Conservation (phyloP, 2,329 filamentous ascomycete species). For the Fusarium chlamydosporum region DNA sequence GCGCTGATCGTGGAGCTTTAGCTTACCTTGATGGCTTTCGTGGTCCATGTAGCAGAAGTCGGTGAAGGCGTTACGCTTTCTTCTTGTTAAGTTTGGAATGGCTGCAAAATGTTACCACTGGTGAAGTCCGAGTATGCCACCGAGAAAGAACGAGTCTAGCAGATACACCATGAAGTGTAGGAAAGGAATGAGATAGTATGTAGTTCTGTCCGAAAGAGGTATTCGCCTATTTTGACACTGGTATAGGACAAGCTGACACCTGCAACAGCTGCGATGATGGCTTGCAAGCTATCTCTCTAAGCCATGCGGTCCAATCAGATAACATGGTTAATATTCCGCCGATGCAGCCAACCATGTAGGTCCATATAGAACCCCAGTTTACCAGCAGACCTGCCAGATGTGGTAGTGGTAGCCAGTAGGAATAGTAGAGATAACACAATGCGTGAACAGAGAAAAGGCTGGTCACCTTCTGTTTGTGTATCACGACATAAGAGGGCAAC, state of each 20-base stretch:
- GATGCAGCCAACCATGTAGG: slow-evolving; percentile 47
- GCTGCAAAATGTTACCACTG: background rate
- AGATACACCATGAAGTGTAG: slow-evolving; percentile 55
- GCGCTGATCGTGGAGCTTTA: background rate
- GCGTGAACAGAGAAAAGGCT: background rate
- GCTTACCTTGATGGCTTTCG: background rate
- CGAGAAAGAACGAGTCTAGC: slow-evolving; percentile 57
- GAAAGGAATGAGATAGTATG: slow-evolving; percentile 56
- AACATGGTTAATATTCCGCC: slow-evolving; percentile 52
- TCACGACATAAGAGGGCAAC: background rate
- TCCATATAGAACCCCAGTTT: slow-evolving; percentile 12
- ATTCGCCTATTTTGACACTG: slow-evolving; percentile 51
- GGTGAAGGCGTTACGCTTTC: slow-evolving; percentile 26
- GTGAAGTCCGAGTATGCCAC: slow-evolving; percentile 32
- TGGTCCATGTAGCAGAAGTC: background rate
- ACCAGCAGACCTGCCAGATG: background rate
- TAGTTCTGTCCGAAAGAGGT: slow-evolving; percentile 50
- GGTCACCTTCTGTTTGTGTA: background rate
- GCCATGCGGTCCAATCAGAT: slow-evolving; percentile 49
- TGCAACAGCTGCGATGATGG: slow-evolving; percentile 45
- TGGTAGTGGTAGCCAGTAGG: background rate
- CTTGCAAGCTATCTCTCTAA: slow-evolving; percentile 41
- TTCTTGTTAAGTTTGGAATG: background rate
- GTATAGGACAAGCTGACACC: slow-evolving; percentile 52
- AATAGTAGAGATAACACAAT: background rate